Evolutionary conservation across 305 asterid species (phyloP), one percentile per base, ranked within the genome.

Genomic region (Solanum chacoense): DNA sequence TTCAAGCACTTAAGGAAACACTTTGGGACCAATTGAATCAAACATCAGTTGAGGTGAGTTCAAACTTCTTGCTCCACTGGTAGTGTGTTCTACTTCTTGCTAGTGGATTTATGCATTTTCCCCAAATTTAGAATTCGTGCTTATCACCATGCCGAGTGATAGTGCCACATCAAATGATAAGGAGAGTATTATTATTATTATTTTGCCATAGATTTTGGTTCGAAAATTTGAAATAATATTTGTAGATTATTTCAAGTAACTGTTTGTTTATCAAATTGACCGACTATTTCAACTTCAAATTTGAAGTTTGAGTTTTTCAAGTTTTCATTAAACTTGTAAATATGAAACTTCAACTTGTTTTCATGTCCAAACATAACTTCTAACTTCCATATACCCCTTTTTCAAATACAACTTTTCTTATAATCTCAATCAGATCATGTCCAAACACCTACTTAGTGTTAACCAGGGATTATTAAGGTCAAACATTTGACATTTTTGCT

Each of bases 1-100:
- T 97, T 88, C 99, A 97, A 81, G 94, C 85, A 67, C 96, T 97
- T 36, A 97, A 97, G 93, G 98, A 94, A 92, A 95, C 97, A 26
- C 94, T 97, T 20, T 97, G 99, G 98, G 94, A 90, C 87, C 97
- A 94, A 75, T 40, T 90, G 67, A 89, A 93, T 84, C 90, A 88
- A 79, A 91, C 87, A 84, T 50, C 92, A 78, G 84, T 55, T 65
- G 45, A 87, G 85, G 89, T 87, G 63, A 87, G 45, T 80, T 55
- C 89, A 50, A 87, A 50, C 37, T 24, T 50, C 50, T 50, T 31
- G 55, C 74, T 84, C 34, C 87, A 55, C 32, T 84, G 45, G 74
- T 38, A 20, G 45, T 55, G 73, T 50, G 73, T 20, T 45, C 67
- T 55, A 55, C 67, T 55, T 55, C 69, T 55, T 55, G 69, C 69